Evolutionary conservation across 2,329 filamentous ascomycete species (phyloP), one percentile per base, ranked within the genome.

Genomic region (Endoconidiophora laricicola): DNA sequence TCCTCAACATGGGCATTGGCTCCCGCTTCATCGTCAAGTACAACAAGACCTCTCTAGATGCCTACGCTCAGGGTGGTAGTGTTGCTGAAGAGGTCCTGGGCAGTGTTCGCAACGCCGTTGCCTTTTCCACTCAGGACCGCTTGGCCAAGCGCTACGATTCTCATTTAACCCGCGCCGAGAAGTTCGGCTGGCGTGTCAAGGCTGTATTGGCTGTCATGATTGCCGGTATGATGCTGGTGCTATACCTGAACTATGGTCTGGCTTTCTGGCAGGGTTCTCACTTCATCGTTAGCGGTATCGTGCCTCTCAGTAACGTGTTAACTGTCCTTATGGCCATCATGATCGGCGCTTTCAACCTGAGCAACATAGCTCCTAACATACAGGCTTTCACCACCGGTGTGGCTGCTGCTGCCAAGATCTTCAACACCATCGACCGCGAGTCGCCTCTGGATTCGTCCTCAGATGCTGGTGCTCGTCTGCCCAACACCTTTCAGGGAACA

Each of bases 61-160:
- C 86, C 0, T 94, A 94, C 59, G 88, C 86, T 23, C 70, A 79
- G 45, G 90, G 88, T 55, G 90, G 88, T 51, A 88, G 82, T 2
- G 75, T 96, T 10, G 90, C 86, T 3, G 91, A 96, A 60, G 91
- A 98, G 65, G 90, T 95, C 49, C 76, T 98, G 59, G 88, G 86
- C 63, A 95, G 88, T 1, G 83, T 96, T 57, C 80, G 91, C 55
- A 96, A 94, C 60, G 84, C 90, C 5, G 79, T 86, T 6, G 91
- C 91, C 26, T 98, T 95, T 60, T 86, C 86, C 41, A 95, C 88
- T 0, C 88, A 96, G 63, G 83, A 90, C 50, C 87, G 90, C 55
- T 74, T 96, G n/a, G 86, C 90, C 9, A 74, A 74, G 55, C 82
- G 90, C 62, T 96, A 96, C 61, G 84, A 94, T 58, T 62, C 60